Evolutionary conservation across 108 stramenopile genomes (phyloP).

Genomic region (Mediolabrus comicus): DNA sequence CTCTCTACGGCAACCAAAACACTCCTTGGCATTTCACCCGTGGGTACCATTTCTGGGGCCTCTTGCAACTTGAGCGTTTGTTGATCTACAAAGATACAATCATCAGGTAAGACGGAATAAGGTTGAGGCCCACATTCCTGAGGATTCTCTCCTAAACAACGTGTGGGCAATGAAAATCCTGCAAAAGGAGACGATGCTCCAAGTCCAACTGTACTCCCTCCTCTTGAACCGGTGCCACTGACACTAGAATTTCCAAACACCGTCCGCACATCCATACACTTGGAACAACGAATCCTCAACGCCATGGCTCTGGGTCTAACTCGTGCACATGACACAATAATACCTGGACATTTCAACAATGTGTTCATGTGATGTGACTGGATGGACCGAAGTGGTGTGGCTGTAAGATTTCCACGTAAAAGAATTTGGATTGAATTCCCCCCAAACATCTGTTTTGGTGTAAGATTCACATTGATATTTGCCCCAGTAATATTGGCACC

Average conservation of each 20-base stretch:
- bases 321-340: slow-evolving; percentile 89
- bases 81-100: slow-evolving; percentile 90
- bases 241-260: slow-evolving; percentile 48
- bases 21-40: slow-evolving; percentile 96
- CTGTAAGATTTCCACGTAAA: slow-evolving; percentile 65
- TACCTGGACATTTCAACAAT: slow-evolving; percentile 93
- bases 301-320: slow-evolving; percentile 80
- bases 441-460: slow-evolving; percentile 29
- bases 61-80: slow-evolving; percentile 98
- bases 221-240: background rate
- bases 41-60: slow-evolving; percentile 88
- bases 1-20: slow-evolving; percentile 93
- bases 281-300: slow-evolving; percentile 83
- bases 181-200: slow-evolving; percentile 25
- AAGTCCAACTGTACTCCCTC: background rate
- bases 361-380: slow-evolving; percentile 93
- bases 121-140: slow-evolving; percentile 83
- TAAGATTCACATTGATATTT: slow-evolving; percentile 9
- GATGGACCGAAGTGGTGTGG: slow-evolving; percentile 85
- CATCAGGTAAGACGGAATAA: slow-evolving; percentile 90
- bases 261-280: slow-evolving; percentile 71
- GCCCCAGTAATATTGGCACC: background rate
- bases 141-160: slow-evolving; percentile 52
- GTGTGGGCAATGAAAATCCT: slow-evolving; percentile 32
- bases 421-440: slow-evolving; percentile 72